phyloP scores from a whole-genome alignment of 2,329 filamentous ascomycete species.

The Colletotrichum truncatum region DNA sequence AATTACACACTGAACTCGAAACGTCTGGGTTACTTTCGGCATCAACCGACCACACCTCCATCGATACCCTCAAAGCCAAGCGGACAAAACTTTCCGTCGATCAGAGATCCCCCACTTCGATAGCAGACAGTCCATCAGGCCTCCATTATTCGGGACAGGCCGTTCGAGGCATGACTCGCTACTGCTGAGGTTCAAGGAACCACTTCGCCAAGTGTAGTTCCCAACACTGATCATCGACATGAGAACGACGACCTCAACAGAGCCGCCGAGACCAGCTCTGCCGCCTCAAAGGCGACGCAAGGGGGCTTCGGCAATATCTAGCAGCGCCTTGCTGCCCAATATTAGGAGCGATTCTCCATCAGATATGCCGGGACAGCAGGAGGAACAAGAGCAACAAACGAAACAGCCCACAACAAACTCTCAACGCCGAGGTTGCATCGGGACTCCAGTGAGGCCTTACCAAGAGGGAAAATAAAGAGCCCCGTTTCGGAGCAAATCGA shows the following conservation, averaged over 20 bases:
- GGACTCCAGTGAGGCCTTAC: not conserved
- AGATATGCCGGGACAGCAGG: not conserved
- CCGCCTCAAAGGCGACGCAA: no score
- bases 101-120: conserved; percentile 7
- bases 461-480: not conserved
- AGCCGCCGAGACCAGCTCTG: not conserved
- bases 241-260: not conserved
- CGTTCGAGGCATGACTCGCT: not conserved
- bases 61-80: not conserved
- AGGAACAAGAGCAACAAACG: not conserved
- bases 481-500: not conserved
- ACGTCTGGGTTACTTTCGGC: not conserved
- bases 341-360: not conserved
- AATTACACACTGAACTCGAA: no score
- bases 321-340: no score
- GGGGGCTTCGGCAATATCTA: not conserved
- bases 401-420: not conserved
- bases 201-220: not conserved
- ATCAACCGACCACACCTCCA: not conserved
- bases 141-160: not conserved
- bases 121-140: not conserved
- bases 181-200: not conserved
- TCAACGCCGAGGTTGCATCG: not conserved
- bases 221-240: not conserved
- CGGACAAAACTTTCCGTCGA: not conserved